phyloP scores from a whole-genome alignment of 2,329 filamentous ascomycete species.

The Stagonosporopsis tanaceti region DNA sequence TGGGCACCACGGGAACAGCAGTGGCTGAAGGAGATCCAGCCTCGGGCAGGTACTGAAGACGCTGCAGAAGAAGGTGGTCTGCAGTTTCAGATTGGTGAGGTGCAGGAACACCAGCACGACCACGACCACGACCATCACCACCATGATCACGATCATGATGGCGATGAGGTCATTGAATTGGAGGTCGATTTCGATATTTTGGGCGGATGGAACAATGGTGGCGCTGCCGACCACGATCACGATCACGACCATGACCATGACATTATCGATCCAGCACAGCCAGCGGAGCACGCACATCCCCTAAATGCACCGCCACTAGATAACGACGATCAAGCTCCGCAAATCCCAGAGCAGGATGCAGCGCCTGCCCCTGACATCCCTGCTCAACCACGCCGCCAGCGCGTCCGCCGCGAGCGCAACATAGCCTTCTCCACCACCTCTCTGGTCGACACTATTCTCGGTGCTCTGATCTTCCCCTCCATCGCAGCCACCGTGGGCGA shows the following conservation, averaged over 20 bases:
- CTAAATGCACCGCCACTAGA: constrained; percentile 46
- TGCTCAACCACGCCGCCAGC: constrained; percentile 33
- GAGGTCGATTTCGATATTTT: constrained; percentile 52
- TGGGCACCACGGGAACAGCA: constrained; percentile 65
- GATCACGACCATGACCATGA: constrained; percentile 41
- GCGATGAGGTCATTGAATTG: constrained; percentile 59
- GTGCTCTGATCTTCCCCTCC: constrained; percentile 79
- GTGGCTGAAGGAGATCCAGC: constrained; percentile 70
- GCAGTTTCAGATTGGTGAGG: constrained; percentile 18
- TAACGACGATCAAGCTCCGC: constrained; percentile 26
- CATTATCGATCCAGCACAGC: constrained; percentile 25
- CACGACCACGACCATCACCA: constrained; percentile 16
- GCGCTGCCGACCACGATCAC: constrained; percentile 42
- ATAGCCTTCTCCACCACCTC: constrained; percentile 63
- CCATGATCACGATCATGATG: constrained; percentile 42
- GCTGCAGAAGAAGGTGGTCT: constrained; percentile 26
- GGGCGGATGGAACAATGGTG: constrained; percentile 56
- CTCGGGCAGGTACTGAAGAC: constrained; percentile 54
- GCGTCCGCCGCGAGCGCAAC: constrained; percentile 54
- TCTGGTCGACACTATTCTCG: constrained; percentile 68
- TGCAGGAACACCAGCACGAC: constrained; percentile 17
- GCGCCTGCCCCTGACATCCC: constrained; percentile 44
- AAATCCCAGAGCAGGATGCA: constrained; percentile 23
- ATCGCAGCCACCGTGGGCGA: constrained; percentile 83
- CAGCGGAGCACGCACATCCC: constrained; percentile 34